These are phyloP conservation scores for Lachnellula arida DNA, from an alignment of 2,329 filamentous ascomycete species.

Conservation along the genomic window DNA sequence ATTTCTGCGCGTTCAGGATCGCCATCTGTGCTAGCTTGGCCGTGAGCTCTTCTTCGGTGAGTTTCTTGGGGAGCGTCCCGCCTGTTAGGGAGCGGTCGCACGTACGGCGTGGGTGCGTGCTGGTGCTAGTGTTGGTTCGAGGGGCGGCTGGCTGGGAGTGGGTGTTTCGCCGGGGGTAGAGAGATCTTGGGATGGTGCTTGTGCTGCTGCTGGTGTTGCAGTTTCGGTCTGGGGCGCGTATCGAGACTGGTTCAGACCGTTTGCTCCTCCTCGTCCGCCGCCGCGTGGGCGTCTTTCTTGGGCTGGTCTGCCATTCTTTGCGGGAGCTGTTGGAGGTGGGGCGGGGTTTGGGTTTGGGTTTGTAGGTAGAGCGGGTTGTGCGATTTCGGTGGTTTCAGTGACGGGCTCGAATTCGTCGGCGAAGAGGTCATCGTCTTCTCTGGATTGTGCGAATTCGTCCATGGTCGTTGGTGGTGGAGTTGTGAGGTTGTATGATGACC, in stretches of 20 bases:
- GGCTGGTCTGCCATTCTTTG: constrained; percentile 6
- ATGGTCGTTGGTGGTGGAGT: constrained; percentile 10
- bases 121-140: constrained; percentile 6
- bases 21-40: constrained; percentile 57
- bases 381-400: constrained; percentile 13
- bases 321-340: background rate
- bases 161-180: constrained; percentile 3
- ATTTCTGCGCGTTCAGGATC: constrained; percentile 54
- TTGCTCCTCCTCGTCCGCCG: constrained; percentile 12
- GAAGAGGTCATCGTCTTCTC: constrained; percentile 33
- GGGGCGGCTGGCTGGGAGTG: background rate
- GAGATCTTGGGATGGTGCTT: background rate
- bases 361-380: constrained; percentile 11
- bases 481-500: too few relatives aligned
- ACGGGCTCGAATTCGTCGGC: constrained; percentile 32
- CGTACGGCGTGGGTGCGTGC: constrained; percentile 41
- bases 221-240: constrained; percentile 17
- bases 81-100: constrained; percentile 50
- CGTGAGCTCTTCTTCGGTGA: constrained; percentile 60
- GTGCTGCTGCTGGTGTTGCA: background rate
- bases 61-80: constrained; percentile 50
- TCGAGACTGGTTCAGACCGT: constrained; percentile 21
- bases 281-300: constrained; percentile 12
- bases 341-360: background rate
- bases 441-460: constrained; percentile 33